These are phyloP conservation scores for Ceriops tagal DNA, from an alignment of 345 rosid genomes.

Conservation along the genomic window DNA sequence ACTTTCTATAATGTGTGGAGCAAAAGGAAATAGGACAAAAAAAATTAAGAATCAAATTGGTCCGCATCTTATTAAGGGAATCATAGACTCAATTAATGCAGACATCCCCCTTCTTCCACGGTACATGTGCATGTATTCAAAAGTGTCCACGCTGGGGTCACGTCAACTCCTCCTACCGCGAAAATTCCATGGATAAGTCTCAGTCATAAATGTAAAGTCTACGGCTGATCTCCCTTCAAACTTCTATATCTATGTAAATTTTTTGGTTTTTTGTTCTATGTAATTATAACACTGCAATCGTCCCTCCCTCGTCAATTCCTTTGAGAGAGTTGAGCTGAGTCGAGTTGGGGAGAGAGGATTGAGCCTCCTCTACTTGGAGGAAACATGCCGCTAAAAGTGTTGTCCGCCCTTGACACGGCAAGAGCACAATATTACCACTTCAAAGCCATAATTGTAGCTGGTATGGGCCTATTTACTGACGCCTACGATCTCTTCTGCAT, in stretches of 20 bases:
- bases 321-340: no score
- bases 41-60: neutral
- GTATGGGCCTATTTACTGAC: constrained; percentile 66
- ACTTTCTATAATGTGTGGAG: no score
- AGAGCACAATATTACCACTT: constrained; percentile 55
- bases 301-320: no score
- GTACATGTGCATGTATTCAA: neutral
- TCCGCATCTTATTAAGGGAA: constrained; percentile 16
- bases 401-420: constrained; percentile 46
- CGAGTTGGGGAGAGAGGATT: no score
- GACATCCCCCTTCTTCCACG: no score
- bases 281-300: no score
- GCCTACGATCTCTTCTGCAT: constrained; percentile 65
- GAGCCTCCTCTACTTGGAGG: no score
- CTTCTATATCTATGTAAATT: no score
- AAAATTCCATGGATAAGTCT: neutral
- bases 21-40: neutral
- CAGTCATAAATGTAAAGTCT: neutral
- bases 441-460: constrained; percentile 58
- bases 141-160: neutral
- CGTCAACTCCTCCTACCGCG: neutral
- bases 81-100: neutral
- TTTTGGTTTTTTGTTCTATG: no score
- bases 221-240: no score
- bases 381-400: constrained; percentile 43